Evolutionary conservation across 805 yeast genomes (phyloP), one percentile per base, ranked within the genome.

Genomic region (Ogataea pini): DNA sequence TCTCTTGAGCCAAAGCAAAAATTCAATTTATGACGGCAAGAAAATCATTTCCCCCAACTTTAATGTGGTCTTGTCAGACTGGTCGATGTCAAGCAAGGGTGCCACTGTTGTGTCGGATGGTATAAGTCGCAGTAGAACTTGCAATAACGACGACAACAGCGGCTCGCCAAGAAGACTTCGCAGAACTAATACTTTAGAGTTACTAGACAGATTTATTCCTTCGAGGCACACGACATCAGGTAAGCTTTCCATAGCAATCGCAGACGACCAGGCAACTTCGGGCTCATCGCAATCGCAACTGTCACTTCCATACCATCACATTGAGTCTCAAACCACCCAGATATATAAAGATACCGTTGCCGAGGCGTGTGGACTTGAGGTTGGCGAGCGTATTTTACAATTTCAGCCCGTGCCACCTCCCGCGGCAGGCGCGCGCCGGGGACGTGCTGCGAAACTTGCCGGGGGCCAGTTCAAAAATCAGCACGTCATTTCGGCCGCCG

Each of bases 321-420:
- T 80, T 37, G 75, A 73, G 55, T 77, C 77, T 3, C 82, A 78
- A 59, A 77, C 79, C 3, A 68, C 77, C 7, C 73, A 75, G 52
- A 76, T 78, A 4, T 89, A 88, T 61, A 85, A 86, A 64, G 80
- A 81, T 58, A 84, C 89, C 22, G 96, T 92, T 1, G 98, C 97
- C 0, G 86, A 86, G 62, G 98, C 97, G 0, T 92, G 97, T 65
- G 98, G 99, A 0, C 73, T 90, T 42, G 85, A 86, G 49, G 79
- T 87, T 60, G 85, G 89, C 52, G 85, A 88, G 52, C 75, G 96
- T 54, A 88, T 94, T 32, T 71, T 92, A 49, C 90, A 89, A 58
- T 92, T 86, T 67, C 85, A 88, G 64, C 95, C 94, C n/a, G 69
- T 77, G 17, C 89, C 96, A 8, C 97, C 97, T 31, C 34, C 34